Percentiles rank a stretch among this genome's conserved stretches.
These are phyloP conservation scores for Monilinia polystroma DNA, from an alignment of 2,329 filamentous ascomycete genomes.

Conservation along the genomic window DNA sequence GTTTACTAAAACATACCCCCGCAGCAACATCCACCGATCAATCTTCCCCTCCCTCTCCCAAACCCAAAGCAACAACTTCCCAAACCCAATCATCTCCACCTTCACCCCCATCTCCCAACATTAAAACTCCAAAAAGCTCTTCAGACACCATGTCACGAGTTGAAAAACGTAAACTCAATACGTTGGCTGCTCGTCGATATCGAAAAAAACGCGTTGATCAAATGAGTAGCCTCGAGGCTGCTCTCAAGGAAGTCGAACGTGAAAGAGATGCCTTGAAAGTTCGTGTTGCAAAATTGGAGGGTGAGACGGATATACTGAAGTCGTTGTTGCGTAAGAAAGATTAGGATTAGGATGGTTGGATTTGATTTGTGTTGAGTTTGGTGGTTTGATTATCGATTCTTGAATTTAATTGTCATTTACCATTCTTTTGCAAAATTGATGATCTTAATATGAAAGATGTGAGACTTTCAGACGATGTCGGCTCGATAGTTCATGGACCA, in stretches of 20 bases:
- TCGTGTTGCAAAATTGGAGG: slow-evolving; percentile 62
- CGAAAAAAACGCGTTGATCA: slow-evolving; percentile 69
- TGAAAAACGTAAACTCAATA: slow-evolving; percentile 64
- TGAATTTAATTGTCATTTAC: slow-evolving; percentile 16
- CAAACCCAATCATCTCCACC: slow-evolving; percentile 15
- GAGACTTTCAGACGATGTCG: slow-evolving; percentile 28
- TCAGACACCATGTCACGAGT: slow-evolving; percentile 25
- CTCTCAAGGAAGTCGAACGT: slow-evolving; percentile 56
- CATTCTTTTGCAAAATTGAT: not conserved
- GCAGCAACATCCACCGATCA: slow-evolving; percentile 14
- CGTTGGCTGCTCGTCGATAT: slow-evolving; percentile 68
- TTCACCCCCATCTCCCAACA: slow-evolving; percentile 7
- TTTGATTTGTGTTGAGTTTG: not conserved
- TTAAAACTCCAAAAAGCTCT: slow-evolving; percentile 19
- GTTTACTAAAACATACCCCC: not conserved
- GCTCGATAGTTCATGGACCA: slow-evolving; percentile 22
- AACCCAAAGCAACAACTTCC: slow-evolving; percentile 7
- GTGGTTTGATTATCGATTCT: slow-evolving; percentile 8
- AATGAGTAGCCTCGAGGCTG: slow-evolving; percentile 59
- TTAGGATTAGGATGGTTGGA: slow-evolving; percentile 10
- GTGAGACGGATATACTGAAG: slow-evolving; percentile 61
- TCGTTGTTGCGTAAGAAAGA: slow-evolving; percentile 43
- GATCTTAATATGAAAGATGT: not conserved
- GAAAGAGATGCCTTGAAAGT: slow-evolving; percentile 65
- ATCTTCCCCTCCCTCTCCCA: slow-evolving; percentile 6